Base-by-base conservation (phyloP, 306 rosid species). In the Prunus padus region DNA sequence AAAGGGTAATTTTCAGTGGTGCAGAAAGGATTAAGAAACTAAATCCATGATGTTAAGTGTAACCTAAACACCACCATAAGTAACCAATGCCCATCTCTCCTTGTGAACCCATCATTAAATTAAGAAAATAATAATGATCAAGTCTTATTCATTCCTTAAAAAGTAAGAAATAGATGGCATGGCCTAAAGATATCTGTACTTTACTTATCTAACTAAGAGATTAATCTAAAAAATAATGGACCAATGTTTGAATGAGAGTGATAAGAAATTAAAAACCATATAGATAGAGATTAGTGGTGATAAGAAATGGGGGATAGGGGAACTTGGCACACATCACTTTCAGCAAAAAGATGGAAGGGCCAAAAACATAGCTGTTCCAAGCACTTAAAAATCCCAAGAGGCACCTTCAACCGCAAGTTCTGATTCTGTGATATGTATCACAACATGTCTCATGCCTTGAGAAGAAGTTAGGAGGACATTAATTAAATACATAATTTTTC, bases 241-340 rank as follows among this genome's bases (percentile, higher is more conserved):
- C 5, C 65, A 59, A 37, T 37, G 42, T 37, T 37, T 37, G 42
- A 37, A 37, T 7, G 8, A 37, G 9, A 0, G 42, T 37, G 42
- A 37, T 31, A 31, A 31, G 33, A 31, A 54, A 60, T 61, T 61
- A 45, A 42, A 47, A 42, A 9, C 14, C 76, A 16, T 31, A 12
- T 22, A 4, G 20, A 16, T 22, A 44, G 20, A 66, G 71, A 40
- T 42, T 30, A 61, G 22, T 23, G 62, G 22, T 3, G 23, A 77
- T 69, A 31, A 5, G 74, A 69, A 55, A 74, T 68, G 37, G 75
- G 59, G 71, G 46, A 74, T 80, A 33, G 42, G 65, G 79, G 81
- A 81, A 73, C 76, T 79, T 76, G 82, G 76, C 73, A 55, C 50
- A 10, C 45, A 76, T 84, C 83, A 67, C 82, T 80, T 69, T 81